Base-by-base conservation (phyloP, 169 alveolate genomes). In the Pseudocohnilembus persalinus region DNA sequence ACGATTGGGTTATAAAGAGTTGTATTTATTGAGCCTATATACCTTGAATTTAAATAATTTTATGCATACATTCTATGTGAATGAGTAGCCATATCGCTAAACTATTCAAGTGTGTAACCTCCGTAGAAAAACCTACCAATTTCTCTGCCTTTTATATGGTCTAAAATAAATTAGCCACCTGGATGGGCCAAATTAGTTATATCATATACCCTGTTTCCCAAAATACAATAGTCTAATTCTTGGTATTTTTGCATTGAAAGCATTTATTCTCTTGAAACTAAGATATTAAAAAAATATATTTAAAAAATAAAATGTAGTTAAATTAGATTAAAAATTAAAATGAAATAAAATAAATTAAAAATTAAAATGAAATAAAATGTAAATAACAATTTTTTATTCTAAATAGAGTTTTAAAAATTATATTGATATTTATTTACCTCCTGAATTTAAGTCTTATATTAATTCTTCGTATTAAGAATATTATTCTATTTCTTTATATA, bases 101-200 rank as follows among this genome's bases (percentile, higher is more conserved):
- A 34, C 0, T 49, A 15, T 79, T 79, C 84, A 28, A 26, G 64
- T 16, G 33, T 0, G 65, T 79, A 79, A 4, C 84, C 84, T 35
- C 84, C 84, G 16, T 49, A 35, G 49, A 79, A 79, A 20, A 49
- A 79, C 26, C 76, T 35, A 29, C 65, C 31, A n/a, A 79, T 79
- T 49, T 79, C 84, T 63, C 63, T 79, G 28, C 84, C 84, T 63
- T 63, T 79, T 20, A 79, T 29, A 30, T 79, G 64, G 27, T 34
- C 30, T 11, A 79, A 63, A 63, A 79, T 79, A 79, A 49, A 79
- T 30, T 79, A 79, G 28, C 84, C 84, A 0, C 84, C 84, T 63
- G 84, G 84, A 63, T 79, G 84, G 24, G 35, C 30, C 27, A 79
- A 49, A 20, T 79, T 75, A 0, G 84, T 16, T 49, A 79, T 64